Evolutionary conservation across 768 basidiomycete genomes (phyloP).

Genomic region (Suillus paluster): DNA sequence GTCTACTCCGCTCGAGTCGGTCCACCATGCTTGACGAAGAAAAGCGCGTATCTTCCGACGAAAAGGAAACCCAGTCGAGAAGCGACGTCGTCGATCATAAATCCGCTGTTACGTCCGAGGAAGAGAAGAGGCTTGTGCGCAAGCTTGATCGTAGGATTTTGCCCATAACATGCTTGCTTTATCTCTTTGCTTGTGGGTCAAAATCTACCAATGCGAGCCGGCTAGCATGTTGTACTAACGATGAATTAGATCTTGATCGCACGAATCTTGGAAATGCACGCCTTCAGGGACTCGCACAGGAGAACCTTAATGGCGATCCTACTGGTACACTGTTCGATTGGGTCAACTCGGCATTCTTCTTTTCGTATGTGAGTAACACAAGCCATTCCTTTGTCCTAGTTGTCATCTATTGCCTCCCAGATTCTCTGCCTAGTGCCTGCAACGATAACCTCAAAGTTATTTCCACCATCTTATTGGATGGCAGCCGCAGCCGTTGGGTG

Average conservation of each 20-base stretch:
- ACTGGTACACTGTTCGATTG: constrained; percentile 71
- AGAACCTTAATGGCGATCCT: constrained; percentile 68
- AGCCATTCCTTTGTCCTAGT: background rate
- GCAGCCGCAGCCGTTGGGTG: constrained; percentile 69
- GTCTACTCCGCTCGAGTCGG: background rate
- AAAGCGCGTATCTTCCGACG: constrained; percentile 5
- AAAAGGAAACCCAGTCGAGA: background rate
- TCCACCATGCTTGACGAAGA: constrained; percentile 12
- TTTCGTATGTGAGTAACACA: constrained; percentile 63
- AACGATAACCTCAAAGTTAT: constrained; percentile 65
- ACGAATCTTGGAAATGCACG: constrained; percentile 82
- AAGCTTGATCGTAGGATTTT: constrained; percentile 42
- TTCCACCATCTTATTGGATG: constrained; percentile 70
- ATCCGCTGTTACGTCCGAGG: constrained; percentile 32
- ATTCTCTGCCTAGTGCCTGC: constrained; percentile 74
- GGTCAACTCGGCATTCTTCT: constrained; percentile 78
- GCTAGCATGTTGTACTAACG: background rate
- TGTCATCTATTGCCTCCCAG: constrained; percentile 36
- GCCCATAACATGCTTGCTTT: constrained; percentile 70
- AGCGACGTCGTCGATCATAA: background rate
- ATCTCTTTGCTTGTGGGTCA: constrained; percentile 73
- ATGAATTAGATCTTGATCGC: constrained; percentile 60
- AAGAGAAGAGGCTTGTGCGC: constrained; percentile 40
- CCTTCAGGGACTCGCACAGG: constrained; percentile 70
- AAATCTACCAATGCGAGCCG: background rate